Evolutionary conservation across 2,329 filamentous ascomycete genomes (phyloP).

Genomic region (Aspergillus vadensis): DNA sequence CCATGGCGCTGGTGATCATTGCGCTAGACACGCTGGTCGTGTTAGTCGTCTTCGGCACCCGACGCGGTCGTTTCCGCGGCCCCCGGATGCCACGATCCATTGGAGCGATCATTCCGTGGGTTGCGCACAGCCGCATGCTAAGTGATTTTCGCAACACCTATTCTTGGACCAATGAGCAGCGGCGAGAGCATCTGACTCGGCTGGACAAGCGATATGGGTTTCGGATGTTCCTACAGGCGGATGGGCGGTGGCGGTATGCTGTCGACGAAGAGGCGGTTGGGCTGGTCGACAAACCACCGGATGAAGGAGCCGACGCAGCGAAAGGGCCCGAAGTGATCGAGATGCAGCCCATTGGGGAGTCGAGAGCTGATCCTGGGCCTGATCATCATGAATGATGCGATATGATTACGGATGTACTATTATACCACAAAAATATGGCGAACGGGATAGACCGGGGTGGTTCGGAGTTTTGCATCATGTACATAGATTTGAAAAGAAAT

Average conservation of each 20-base stretch:
- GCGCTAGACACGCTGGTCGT: conserved; percentile 36
- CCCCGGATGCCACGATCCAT: conserved; percentile 39
- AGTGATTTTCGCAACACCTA: conserved; percentile 34
- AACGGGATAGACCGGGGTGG: no score
- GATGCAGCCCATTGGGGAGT: conserved; percentile 11
- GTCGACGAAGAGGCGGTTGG: conserved; percentile 34
- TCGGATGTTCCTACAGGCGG: conserved; percentile 32
- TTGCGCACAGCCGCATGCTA: conserved; percentile 38
- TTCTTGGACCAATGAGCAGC: conserved; percentile 30
- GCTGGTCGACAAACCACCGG: neutral
- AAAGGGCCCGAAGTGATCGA: conserved; percentile 21
- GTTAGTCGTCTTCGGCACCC: conserved; percentile 35
- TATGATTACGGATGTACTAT: conserved; percentile 14
- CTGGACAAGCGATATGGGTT: conserved; percentile 37
- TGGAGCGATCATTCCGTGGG: conserved; percentile 37
- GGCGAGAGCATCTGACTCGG: conserved; percentile 28
- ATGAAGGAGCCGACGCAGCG: neutral
- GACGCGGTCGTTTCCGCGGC: conserved; percentile 35
- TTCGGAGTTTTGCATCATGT: no score
- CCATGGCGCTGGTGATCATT: conserved; percentile 33
- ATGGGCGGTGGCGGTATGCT: conserved; percentile 35
- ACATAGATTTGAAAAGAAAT: no score
- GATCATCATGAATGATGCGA: conserved; percentile 21
- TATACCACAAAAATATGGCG: no score
- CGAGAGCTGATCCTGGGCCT: conserved; percentile 2